phyloP scores from a whole-genome alignment of 495 filamentous ascomycete genomes.

The Endocarpon pusillum region DNA sequence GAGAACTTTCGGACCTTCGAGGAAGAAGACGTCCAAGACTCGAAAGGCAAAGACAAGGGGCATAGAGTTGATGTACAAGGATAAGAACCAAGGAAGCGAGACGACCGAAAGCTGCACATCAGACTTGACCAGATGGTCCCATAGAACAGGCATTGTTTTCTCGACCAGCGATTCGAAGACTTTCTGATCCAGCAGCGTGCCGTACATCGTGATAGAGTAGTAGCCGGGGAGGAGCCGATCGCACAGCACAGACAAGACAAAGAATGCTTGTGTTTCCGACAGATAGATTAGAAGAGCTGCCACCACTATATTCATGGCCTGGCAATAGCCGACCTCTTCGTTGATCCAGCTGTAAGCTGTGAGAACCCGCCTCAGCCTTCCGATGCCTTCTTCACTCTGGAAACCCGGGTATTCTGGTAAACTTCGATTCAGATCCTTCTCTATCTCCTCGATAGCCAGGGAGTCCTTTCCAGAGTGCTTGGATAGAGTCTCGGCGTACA shows the following conservation, averaged over 20 bases:
- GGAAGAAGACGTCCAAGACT: conserved; percentile 92
- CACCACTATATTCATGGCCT: conserved; percentile 99
- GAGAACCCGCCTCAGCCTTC: conserved; percentile 69
- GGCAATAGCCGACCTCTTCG: conserved; percentile 89
- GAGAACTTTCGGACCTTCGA: conserved; percentile 91
- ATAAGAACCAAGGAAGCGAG: conserved; percentile 93
- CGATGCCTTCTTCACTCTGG: conserved; percentile 91
- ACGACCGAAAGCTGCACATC: conserved; percentile 98
- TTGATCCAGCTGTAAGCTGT: conserved; percentile 96
- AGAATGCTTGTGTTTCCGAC: conserved; percentile 93
- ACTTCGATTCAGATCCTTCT: conserved; percentile 93
- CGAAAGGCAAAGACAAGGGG: conserved; percentile 92
- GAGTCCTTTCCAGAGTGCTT: conserved; percentile 73
- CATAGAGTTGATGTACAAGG: conserved; percentile 98
- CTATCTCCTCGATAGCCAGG: conserved; percentile 93
- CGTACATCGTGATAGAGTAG: conserved; percentile 98
- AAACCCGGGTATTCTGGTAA: conserved; percentile 94
- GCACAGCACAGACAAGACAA: conserved; percentile 77
- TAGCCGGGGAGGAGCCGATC: conserved; percentile 89
- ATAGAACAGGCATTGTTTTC: conserved; percentile 95
- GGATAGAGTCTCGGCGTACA: conserved; percentile 66
- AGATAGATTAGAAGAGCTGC: conserved; percentile 94
- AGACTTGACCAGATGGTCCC: conserved; percentile 88
- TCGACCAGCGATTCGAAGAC: conserved; percentile 96
- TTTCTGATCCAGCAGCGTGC: conserved; percentile 85